These are phyloP conservation scores for Podospora fimiseda DNA, from an alignment of 495 filamentous ascomycete genomes.

Conservation along the genomic window DNA sequence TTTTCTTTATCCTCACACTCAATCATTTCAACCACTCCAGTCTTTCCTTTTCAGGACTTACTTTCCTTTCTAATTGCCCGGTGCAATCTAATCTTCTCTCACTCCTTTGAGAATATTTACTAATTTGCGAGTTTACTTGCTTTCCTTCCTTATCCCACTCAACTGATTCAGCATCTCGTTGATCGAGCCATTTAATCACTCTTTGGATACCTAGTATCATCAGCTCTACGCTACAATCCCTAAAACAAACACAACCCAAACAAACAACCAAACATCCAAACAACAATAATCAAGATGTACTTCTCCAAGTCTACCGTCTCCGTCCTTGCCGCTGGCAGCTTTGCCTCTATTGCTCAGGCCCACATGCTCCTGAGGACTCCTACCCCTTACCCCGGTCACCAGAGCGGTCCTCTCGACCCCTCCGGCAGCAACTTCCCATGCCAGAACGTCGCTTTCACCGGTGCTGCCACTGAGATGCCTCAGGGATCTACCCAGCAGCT, in stretches of 20 bases:
- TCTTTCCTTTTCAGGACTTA: constrained; percentile 8
- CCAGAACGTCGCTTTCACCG: constrained; percentile 46
- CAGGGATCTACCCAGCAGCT: constrained; percentile 51
- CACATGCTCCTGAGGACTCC: constrained; percentile 72
- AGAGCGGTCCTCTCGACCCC: constrained; percentile 49
- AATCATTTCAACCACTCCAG: constrained; percentile 11
- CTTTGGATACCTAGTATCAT: constrained; percentile 12
- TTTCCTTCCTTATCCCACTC: constrained; percentile 1
- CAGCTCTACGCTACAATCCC: neutral
- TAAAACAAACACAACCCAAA: neutral
- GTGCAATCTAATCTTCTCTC: constrained; percentile 12
- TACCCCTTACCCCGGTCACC: constrained; percentile 54
- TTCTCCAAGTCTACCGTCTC: constrained; percentile 25
- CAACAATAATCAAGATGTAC: constrained; percentile 31
- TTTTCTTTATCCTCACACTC: constrained; percentile 14
- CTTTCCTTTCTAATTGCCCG: constrained; percentile 12
- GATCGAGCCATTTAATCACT: constrained; percentile 9
- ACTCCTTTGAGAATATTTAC: constrained; percentile 10
- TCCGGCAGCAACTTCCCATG: constrained; percentile 71
- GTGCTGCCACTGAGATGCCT: constrained; percentile 40
- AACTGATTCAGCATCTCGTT: constrained; percentile 5
- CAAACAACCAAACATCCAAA: neutral
- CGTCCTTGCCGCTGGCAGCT: constrained; percentile 22
- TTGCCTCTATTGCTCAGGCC: constrained; percentile 49
- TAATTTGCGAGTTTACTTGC: neutral